These are phyloP conservation scores for Rubus parviflorus DNA, from an alignment of 306 rosid genomes.

Conservation along the genomic window DNA sequence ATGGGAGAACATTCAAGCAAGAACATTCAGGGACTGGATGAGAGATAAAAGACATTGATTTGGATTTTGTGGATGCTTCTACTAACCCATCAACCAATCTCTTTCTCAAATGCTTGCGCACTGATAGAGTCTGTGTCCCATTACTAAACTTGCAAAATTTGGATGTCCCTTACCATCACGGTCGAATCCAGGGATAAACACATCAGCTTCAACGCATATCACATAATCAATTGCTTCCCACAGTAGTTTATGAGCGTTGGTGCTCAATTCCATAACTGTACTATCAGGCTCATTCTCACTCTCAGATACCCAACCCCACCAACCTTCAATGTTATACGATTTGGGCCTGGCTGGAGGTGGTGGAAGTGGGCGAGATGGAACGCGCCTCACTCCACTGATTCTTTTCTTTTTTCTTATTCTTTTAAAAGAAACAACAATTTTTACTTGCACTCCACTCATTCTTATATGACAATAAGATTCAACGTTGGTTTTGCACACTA, in stretches of 20 bases:
- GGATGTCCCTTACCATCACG: conserved; percentile 93
- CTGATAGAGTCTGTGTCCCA: conserved; percentile 93
- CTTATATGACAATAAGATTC: no score
- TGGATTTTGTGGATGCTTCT: conserved; percentile 58
- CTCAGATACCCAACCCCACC: conserved; percentile 99
- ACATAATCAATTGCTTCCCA: conserved; percentile 94
- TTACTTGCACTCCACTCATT: no score
- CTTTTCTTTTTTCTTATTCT: no score
- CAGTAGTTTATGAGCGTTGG: conserved; percentile 89
- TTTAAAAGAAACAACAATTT: no score
- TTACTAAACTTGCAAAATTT: conserved; percentile 85
- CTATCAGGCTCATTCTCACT: conserved; percentile 96
- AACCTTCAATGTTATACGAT: conserved; percentile 92
- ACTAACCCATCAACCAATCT: conserved; percentile 63
- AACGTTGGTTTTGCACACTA: no score
- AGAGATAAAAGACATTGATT: conserved; percentile 69
- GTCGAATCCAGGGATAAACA: conserved; percentile 84
- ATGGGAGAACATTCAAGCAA: conserved; percentile 57
- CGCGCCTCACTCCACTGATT: no score
- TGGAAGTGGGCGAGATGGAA: conserved; percentile 96
- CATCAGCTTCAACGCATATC: conserved; percentile 87
- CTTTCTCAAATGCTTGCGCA: conserved; percentile 79
- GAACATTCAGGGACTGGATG: conserved; percentile 96
- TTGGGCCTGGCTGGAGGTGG: conserved; percentile 97
- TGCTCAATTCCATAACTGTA: conserved; percentile 89